phyloP scores from a whole-genome alignment of 2,329 filamentous ascomycete species.

The Domatiomyces globalis region DNA sequence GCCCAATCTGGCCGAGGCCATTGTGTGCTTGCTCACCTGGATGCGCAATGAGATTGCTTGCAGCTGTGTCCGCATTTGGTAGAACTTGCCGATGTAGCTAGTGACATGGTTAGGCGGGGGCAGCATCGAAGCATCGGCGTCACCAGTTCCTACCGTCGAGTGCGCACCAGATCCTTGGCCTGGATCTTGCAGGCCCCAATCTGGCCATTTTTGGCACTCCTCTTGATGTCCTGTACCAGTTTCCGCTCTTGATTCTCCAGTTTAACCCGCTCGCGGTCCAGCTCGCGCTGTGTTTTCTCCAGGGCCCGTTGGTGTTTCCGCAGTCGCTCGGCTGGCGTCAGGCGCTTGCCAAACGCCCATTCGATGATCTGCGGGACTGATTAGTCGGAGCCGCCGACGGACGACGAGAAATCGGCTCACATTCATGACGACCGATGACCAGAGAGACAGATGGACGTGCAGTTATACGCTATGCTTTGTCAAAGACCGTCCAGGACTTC shows the following conservation, averaged over 20 bases:
- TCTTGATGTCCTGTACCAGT: conserved; percentile 88
- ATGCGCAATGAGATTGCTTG: conserved; percentile 91
- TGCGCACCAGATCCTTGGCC: conserved; percentile 89
- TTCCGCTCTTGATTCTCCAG: conserved; percentile 99
- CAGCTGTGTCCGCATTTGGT: conserved; percentile 90
- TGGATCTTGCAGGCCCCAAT: conserved; percentile 98
- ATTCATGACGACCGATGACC: conserved; percentile 24
- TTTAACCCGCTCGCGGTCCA: conserved; percentile 89
- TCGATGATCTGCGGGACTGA: conserved; percentile 61
- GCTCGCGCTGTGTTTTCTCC: conserved; percentile 91
- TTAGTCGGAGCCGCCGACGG: conserved; percentile 9
- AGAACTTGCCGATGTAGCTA: conserved; percentile 78
- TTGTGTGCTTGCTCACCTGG: conserved; percentile 45
- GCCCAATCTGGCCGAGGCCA: not conserved
- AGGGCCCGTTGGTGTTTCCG: conserved; percentile 78
- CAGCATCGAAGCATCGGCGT: not conserved
- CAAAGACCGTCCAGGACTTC: not conserved
- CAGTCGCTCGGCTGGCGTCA: conserved; percentile 65
- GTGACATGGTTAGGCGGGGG: not conserved
- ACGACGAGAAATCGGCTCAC: conserved; percentile 19
- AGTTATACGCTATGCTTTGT: not conserved
- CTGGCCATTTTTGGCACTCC: conserved; percentile 93
- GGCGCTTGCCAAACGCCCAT: conserved; percentile 98
- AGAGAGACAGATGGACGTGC: not conserved
- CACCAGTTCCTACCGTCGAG: conserved; percentile 42